Evolutionary conservation across 192 early-diverging fungal genomes (phyloP).

Genomic region (Chytriomyces sp.): DNA sequence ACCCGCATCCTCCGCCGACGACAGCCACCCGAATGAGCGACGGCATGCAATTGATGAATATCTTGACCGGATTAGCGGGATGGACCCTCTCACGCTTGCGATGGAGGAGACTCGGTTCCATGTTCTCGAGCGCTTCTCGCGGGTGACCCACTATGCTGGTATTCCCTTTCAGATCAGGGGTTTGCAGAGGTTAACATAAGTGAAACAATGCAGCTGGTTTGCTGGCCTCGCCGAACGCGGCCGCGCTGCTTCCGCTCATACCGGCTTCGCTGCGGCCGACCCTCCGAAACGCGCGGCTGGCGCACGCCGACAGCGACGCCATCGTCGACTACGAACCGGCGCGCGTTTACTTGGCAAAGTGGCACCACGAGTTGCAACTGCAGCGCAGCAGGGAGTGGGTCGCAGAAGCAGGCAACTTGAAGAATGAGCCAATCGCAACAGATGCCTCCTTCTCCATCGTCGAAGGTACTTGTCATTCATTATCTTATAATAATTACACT

Average conservation of each 20-base stretch:
- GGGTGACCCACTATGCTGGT: slow-evolving; percentile 48
- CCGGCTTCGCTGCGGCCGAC: slow-evolving; percentile 40
- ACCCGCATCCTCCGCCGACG: too few relatives aligned
- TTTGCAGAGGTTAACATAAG: background rate
- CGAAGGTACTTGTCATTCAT: too few relatives aligned
- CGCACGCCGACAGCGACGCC: slow-evolving; percentile 17
- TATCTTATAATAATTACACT: too few relatives aligned
- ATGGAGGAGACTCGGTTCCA: slow-evolving; percentile 48
- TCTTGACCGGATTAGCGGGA: background rate
- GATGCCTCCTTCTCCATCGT: slow-evolving; percentile 36
- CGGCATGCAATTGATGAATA: background rate
- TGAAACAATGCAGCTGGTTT: slow-evolving; percentile 29
- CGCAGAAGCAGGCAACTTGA: background rate
- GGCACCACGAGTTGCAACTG: slow-evolving; percentile 41
- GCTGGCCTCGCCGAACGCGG: slow-evolving; percentile 47
- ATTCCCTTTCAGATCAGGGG: slow-evolving; percentile 18
- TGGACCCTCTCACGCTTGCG: background rate
- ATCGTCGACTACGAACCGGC: slow-evolving; percentile 58
- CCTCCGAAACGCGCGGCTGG: background rate
- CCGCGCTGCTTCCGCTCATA: slow-evolving; percentile 47
- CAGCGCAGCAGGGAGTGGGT: slow-evolving; percentile 16
- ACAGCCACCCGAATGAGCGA: too few relatives aligned
- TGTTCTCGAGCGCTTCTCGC: slow-evolving; percentile 53
- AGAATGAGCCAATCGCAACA: slow-evolving; percentile 30
- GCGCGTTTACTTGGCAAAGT: slow-evolving; percentile 49